Evolutionary conservation across 140 eudicot genomes (phyloP), one percentile per base, ranked within the genome.

Genomic region (Anethum foeniculum): DNA sequence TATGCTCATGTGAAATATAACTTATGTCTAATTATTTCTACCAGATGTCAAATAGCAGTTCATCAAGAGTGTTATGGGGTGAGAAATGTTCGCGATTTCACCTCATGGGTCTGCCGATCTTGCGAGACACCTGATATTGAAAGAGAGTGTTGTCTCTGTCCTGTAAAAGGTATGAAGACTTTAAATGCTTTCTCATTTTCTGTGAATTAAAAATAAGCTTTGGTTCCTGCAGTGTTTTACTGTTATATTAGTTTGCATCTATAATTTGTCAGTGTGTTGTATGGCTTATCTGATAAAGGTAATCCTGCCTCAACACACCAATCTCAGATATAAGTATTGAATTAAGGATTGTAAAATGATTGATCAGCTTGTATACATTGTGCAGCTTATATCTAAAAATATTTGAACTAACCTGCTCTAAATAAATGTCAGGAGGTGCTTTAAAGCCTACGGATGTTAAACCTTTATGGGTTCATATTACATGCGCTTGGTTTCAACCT

Each of bases 1-100:
- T 32, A 30, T 67, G 68, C 32, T n/a, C 27, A 3, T 60, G 68
- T 60, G 25, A 72, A 39, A 36, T 83, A 56, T 79, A 77, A 46
- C 43, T 86, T 28, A 83, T 54, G 8, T 75, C 62, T 7, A 14
- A 38, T 69, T 25, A 28, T 28, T 25, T 36, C 64, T 43, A 80
- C 52, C 93, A 95, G 99, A 84, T 95, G 99, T 86, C 99, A 95
- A 87, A 95, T 95, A 79, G 99, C 99, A 52, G 99, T 95, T 48
- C 99, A 95, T 86, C 99, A 95, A 88, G 99, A 95, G 87, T 95
- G 99, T 83, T 95, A 95, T 86, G 99, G 99, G 38, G 99, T 93
- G 38, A 88, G 96, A 82, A 86, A 91, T 75, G 91, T 92, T 82
- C 87, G 83, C 36, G 97, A 95, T 86, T 91, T 95, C 84, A 93